Conservation (phyloP, 2,329 filamentous ascomycete species). For the Saccharata proteae region DNA sequence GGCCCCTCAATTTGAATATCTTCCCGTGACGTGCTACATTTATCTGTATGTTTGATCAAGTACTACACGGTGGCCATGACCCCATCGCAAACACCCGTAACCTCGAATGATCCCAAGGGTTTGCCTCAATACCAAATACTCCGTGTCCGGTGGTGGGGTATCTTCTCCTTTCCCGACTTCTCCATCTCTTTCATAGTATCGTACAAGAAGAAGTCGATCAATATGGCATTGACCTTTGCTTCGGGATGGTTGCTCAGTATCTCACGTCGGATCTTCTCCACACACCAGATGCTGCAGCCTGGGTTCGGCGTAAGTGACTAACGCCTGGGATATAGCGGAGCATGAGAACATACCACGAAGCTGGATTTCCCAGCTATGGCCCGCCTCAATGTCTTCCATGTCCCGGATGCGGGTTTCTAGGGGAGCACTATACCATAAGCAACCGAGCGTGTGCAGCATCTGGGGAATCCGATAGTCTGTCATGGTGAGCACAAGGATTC, state of each 20-base stretch:
- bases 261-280: constrained; percentile 75
- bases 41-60: neutral
- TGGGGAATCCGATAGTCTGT: constrained; percentile 89
- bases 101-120: too few relatives aligned
- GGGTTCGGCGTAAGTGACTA: constrained; percentile 2
- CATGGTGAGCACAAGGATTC: constrained; percentile 3
- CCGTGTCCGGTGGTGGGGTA: constrained; percentile 79
- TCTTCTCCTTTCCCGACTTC: constrained; percentile 34
- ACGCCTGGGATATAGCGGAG: neutral
- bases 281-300: constrained; percentile 92
- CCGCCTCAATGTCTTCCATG: constrained; percentile 54
- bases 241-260: constrained; percentile 64
- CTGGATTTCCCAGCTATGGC: constrained; percentile 72
- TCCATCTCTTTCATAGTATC: constrained; percentile 86
- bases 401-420: constrained; percentile 59
- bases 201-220: constrained; percentile 97
- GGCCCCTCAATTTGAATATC: neutral
- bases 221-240: constrained; percentile 62
- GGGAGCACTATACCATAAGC: constrained; percentile 66
- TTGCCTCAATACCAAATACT: constrained; percentile 83
- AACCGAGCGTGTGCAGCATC: constrained; percentile 44
- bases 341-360: constrained; percentile 50
- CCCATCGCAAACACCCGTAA: too few relatives aligned
- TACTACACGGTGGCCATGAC: neutral
- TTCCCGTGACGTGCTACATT: neutral